Percentiles rank a stretch among this genome's conserved stretches.
Conservation (phyloP, 139 green algal genomes). For the Micromonas pusilla region DNA sequence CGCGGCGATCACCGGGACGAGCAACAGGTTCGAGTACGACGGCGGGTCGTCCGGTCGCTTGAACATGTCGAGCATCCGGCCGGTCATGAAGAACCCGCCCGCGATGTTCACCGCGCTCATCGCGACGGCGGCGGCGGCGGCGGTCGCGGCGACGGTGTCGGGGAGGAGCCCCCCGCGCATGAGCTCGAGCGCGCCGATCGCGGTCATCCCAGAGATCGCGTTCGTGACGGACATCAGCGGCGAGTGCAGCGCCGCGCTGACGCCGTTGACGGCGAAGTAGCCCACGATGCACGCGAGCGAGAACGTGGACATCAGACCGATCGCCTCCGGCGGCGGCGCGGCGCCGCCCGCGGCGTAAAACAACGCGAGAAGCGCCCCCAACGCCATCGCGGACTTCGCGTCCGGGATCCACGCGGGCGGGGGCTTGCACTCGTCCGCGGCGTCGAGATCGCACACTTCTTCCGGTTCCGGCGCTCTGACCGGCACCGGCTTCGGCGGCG, state of each 20-base stretch:
- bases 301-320: not conserved
- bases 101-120: slow-evolving; percentile 36
- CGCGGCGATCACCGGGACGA: not conserved
- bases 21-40: not conserved
- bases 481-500: slow-evolving; percentile 23
- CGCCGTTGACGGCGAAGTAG: slow-evolving; percentile 29
- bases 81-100: slow-evolving; percentile 32
- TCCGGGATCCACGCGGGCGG: slow-evolving; percentile 1
- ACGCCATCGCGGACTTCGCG: not conserved
- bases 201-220: slow-evolving; percentile 48
- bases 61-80: slow-evolving; percentile 90
- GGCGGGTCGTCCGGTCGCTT: slow-evolving; percentile 57
- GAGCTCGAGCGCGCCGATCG: slow-evolving; percentile 63
- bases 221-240: slow-evolving; percentile 40
- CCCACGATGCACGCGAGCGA: slow-evolving; percentile 25
- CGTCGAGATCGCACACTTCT: too few species aligned
- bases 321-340: not conserved
- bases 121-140: slow-evolving; percentile 27
- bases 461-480: too few species aligned
- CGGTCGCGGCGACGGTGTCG: not conserved
- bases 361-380: not conserved
- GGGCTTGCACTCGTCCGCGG: not conserved
- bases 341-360: not conserved
- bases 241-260: slow-evolving; percentile 29
- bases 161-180: not conserved